Evolutionary conservation across 73 alveolate species (phyloP), one percentile per base, ranked within the genome.

Genomic region (Paramecium octaurelia): DNA sequence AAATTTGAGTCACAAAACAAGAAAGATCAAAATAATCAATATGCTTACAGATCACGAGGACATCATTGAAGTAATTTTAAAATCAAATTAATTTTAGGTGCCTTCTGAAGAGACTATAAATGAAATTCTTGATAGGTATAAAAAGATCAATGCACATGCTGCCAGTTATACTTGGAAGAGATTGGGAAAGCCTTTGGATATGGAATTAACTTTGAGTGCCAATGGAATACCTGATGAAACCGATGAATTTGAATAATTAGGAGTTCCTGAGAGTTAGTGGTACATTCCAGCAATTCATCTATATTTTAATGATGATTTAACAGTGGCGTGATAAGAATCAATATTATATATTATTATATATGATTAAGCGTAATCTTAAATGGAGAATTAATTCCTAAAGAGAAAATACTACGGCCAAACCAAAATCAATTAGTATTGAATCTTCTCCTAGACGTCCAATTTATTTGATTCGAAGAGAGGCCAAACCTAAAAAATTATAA

Each of bases 101-200:
- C 95, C 96, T 24, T 50, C 96, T 27, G 99, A 98, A 95, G 99
- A 98, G 93, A 97, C 97, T 29, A 92, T 98, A 34, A 93, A 95
- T 58, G 99, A 98, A 96, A 98, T 98, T 88, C 95, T 98, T 31
- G 99, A 97, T 88, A 93, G 99, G 90, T 98, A 98, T 93, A 94
- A 96, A 92, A 95, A 90, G 50, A 92, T 92, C 23, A 97, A 97
- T 89, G 98, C 95, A 57, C 99, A 97, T 90, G 99, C 99, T 48
- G 99, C 97, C 14, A 93, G 98, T 68, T 98, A 98, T 73, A 98
- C 99, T 3, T 98, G 99, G 99, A 98, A 99, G 88, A 87, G 99
- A 92, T 93, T 98, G 27, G 99, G 99, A 1, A 93, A 98, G 87
- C 99, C 99, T n/a, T 95, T 99, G 85, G 99, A 99, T 91, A 98